A percentile compares a stretch with the other conserved stretches of the same genome.
phyloP scores from a whole-genome alignment of 805 yeast genomes.

The Candida piceae region DNA sequence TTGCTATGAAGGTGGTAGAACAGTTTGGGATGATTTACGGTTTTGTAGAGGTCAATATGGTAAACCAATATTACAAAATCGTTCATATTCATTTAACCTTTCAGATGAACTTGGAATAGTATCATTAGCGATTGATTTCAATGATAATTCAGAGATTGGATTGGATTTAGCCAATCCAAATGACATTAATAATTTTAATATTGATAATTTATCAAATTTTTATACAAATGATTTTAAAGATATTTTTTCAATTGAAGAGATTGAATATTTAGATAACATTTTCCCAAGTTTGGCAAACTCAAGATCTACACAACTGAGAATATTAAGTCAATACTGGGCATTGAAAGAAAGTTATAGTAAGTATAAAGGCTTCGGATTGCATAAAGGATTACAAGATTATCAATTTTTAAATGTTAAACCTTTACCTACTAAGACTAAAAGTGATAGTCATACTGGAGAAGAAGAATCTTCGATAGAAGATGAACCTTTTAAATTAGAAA shows the following conservation, averaged over 20 bases:
- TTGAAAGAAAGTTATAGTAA: conserved; percentile 74
- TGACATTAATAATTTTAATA: conserved; percentile 23
- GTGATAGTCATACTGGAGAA: no score
- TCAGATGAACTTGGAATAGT: conserved; percentile 53
- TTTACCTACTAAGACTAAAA: no score
- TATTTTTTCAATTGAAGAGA: conserved; percentile 26
- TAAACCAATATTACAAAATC: conserved; percentile 43
- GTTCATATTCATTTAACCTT: conserved; percentile 44
- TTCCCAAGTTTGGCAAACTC: conserved; percentile 3
- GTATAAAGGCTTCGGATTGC: conserved; percentile 56
- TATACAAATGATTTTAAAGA: conserved; percentile 21
- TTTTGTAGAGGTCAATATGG: conserved; percentile 41
- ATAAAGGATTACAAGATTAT: conserved; percentile 22
- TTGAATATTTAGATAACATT: conserved; percentile 22
- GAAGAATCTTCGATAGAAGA: not conserved
- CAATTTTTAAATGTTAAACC: conserved; percentile 14
- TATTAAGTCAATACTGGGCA: conserved; percentile 67
- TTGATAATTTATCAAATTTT: conserved; percentile 24
- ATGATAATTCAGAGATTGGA: conserved; percentile 32
- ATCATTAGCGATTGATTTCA: conserved; percentile 38
- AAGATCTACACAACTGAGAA: conserved; percentile 11
- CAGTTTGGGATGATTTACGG: conserved; percentile 13
- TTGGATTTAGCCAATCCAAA: conserved; percentile 41
- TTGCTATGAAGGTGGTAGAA: conserved; percentile 16
- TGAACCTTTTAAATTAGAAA: conserved; percentile 1